Evolutionary conservation across 768 basidiomycete genomes (phyloP).

Genomic region (Boletus reticulatus): DNA sequence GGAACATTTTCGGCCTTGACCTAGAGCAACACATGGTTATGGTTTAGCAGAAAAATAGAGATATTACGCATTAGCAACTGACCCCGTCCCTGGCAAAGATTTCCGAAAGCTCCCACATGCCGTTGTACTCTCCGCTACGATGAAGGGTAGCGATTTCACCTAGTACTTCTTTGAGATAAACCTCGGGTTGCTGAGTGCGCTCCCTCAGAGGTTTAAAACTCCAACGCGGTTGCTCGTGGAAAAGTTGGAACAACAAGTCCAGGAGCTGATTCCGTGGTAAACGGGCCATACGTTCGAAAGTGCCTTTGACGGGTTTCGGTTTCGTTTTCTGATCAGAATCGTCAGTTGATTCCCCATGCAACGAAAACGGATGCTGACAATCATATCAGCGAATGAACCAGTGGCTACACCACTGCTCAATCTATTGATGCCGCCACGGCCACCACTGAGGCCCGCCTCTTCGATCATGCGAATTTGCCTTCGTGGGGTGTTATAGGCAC

Average conservation of each 20-base stretch:
- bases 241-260: conserved; percentile 76
- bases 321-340: conserved; percentile 50
- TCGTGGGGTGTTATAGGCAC: conserved; percentile 61
- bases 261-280: conserved; percentile 86
- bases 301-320: conserved; percentile 62
- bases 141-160: conserved; percentile 73
- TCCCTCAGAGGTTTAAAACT: conserved; percentile 73
- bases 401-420: conserved; percentile 72
- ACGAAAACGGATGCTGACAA: conserved; percentile 46
- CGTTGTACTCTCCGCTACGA: conserved; percentile 77
- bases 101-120: conserved; percentile 76
- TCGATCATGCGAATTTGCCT: conserved; percentile 75
- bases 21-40: conserved; percentile 21
- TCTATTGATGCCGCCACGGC: conserved; percentile 71
- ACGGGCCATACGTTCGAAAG: conserved; percentile 88
- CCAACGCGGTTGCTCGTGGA: conserved; percentile 82
- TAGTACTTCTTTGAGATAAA: conserved; percentile 82
- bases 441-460: conserved; percentile 64
- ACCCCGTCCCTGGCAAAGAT: conserved; percentile 68
- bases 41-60: conserved; percentile 4
- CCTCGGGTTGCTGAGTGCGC: conserved; percentile 82
- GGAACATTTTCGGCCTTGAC: conserved; percentile 48
- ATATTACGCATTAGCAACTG: conserved; percentile 19
- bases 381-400: conserved; percentile 59
- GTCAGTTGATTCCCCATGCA: conserved; percentile 1